Percentiles rank a stretch among this genome's conserved stretches.
Evolutionary conservation across 495 filamentous ascomycete species (phyloP).

Genomic region (Geoglossum glabrum): DNA sequence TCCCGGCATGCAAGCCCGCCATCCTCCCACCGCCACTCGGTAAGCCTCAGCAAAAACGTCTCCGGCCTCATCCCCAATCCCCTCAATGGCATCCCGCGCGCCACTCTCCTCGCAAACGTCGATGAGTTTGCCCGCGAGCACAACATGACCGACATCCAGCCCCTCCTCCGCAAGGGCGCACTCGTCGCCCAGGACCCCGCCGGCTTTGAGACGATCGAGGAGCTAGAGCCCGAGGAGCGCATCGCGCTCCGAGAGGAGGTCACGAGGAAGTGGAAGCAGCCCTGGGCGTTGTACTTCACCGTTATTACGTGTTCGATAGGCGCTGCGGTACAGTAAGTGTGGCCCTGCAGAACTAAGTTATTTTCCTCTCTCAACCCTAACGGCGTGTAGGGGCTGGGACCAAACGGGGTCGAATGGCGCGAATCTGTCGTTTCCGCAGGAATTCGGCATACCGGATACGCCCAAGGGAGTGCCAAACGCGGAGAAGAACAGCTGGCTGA

Average conservation of each 20-base stretch:
- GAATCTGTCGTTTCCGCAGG: conserved; percentile 38
- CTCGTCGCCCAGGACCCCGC: conserved; percentile 41
- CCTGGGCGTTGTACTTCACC: conserved; percentile 42
- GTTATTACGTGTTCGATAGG: conserved; percentile 51
- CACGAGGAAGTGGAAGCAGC: conserved; percentile 44
- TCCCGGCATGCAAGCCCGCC: too few relatives aligned
- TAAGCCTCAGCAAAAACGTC: background rate
- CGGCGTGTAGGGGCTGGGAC: conserved; percentile 15
- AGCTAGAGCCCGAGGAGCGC: conserved; percentile 33
- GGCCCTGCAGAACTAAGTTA: too few relatives aligned
- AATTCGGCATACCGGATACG: conserved; percentile 29
- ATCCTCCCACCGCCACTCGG: background rate
- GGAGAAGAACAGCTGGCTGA: conserved; percentile 29
- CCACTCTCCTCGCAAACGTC: conserved; percentile 32
- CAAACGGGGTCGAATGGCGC: conserved; percentile 38
- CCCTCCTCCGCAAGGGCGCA: conserved; percentile 36
- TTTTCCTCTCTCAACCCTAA: background rate
- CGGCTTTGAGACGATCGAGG: conserved; percentile 31
- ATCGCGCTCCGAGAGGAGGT: conserved; percentile 34
- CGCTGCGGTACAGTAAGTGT: conserved; percentile 40
- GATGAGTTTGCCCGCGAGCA: conserved; percentile 32
- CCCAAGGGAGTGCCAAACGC: conserved; percentile 18
- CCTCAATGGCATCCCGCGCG: conserved; percentile 31
- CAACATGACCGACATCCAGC: conserved; percentile 26
- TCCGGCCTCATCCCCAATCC: conserved; percentile 29